Base-by-base conservation (phyloP, 345 rosid species). In the Rubroshorea leprosula region DNA sequence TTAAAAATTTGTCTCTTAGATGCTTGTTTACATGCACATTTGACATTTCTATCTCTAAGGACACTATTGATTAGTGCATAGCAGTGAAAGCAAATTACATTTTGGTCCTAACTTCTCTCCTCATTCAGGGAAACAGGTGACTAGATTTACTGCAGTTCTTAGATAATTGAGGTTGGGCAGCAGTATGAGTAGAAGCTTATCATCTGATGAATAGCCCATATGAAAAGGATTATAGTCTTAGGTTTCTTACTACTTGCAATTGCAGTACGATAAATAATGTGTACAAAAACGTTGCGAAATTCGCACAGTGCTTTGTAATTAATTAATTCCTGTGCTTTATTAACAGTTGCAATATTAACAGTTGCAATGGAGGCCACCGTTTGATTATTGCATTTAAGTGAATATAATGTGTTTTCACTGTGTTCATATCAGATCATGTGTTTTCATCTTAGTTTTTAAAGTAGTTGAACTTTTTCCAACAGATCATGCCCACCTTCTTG, bases 71-170 rank as follows among this genome's bases (percentile, higher is more conserved):
- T 13, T 35, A 35, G 41, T n/a, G n/a, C n/a, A n/a, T n/a, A n/a
- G n/a, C n/a, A n/a, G n/a, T n/a, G n/a, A 35, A 35, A 35, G 35
- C 35, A 29, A 29, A 3, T 29, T 9, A 35, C 1, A 6, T 35
- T 6, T 35, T 35, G 41, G 41, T 35, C 41, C 41, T 35, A 6
- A 35, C 12, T 10, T 44, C 18, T 44, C 47, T 10, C 18, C 47
- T 44, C 6, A n/a, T 44, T 44, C 47, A 44, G 47, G 47, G 17
- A 44, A 44, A 44, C 47, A 13, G 47, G 47, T 44, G 47, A 44
- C 18, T n/a, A n/a, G 45, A 44, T 1, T 44, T 16, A n/a, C 18
- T 44, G 10, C 17, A 44, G 14, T 44, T 44, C n/a, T 44, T 44
- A 5, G 16, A 44, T 0, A 2, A 11, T 13, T 29, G 4, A 29